Evolutionary conservation across 2,329 filamentous ascomycete species (phyloP).

Genomic region (Ceratocystiopsis minuta): DNA sequence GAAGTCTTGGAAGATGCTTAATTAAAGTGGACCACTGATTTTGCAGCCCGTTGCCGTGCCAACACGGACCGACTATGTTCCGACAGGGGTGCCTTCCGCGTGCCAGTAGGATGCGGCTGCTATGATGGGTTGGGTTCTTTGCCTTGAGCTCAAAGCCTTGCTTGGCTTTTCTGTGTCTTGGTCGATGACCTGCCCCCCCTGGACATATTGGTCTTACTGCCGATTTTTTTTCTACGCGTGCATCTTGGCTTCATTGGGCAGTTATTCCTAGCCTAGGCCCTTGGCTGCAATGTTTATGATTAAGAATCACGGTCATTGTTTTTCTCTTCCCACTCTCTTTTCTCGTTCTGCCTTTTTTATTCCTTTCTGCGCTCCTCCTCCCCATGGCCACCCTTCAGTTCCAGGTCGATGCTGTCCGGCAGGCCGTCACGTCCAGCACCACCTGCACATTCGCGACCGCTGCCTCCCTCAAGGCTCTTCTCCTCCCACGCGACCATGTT

Average conservation of each 20-base stretch:
- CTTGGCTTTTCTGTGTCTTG: conserved; percentile 11
- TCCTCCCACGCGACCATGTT: conserved; percentile 18
- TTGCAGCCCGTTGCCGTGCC: conserved; percentile 5
- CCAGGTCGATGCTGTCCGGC: conserved; percentile 28
- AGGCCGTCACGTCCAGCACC: conserved; percentile 24
- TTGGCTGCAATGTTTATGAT: too few relatives aligned
- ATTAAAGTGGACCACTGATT: background rate
- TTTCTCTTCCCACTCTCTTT: background rate
- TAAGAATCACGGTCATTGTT: too few relatives aligned
- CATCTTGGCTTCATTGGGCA: background rate
- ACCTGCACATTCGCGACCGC: conserved; percentile 30
- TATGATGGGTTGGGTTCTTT: too few relatives aligned
- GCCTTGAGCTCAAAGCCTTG: too few relatives aligned
- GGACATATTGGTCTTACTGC: background rate
- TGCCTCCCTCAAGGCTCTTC: conserved; percentile 25
- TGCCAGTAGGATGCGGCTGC: too few relatives aligned
- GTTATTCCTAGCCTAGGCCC: too few relatives aligned
- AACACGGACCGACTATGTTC: conserved; percentile 6
- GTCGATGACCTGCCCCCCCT: too few relatives aligned
- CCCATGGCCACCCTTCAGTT: conserved; percentile 21
- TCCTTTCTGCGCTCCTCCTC: too few relatives aligned
- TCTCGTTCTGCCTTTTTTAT: background rate
- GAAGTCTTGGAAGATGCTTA: background rate
- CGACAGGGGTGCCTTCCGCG: too few relatives aligned
- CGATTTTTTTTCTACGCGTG: conserved; percentile 3